Base-by-base conservation (phyloP, 768 basidiomycete genomes). In the Floccularia luteovirens region DNA sequence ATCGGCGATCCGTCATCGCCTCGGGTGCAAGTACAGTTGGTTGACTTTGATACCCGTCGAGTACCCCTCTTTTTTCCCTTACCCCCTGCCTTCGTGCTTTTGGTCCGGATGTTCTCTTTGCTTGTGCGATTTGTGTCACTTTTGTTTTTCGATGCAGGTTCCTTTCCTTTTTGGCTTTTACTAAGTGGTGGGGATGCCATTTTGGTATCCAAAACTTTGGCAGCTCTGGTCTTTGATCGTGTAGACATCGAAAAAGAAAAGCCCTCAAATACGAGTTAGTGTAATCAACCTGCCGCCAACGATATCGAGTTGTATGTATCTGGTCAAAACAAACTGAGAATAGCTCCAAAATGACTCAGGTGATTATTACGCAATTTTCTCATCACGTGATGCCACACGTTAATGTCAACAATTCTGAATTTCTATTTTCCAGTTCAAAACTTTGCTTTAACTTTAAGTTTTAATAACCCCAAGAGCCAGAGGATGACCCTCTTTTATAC, bases 1-100 rank as follows among this genome's bases (percentile, higher is more conserved):
- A 90, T 89, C 10, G 87, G 86, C 4, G 81, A 71, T 23, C 83
- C 87, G 62, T 88, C 82, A 56, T 90, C 82, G 27, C 71, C 73
- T 36, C 72, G 71, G 17, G 70, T 66, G 57, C 89, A 91, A 0
- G 71, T 59, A 62, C 88, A 90, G 48, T 73, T 67, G 5, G 62
- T 51, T 11, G 57, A 44, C 36, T 58, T 59, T 24, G 52, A 39
- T 17, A 34, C 27, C 20, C 42, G 37, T 33, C 50, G 20, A 13
- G 7, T 34, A 33, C 24, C 25, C 40, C 25, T 48, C 3, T 14
- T 41, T 36, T 45, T 55, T 11, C 31, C 27, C 44, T 48, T 50
- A 5, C 36, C 10, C 27, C 21, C 50, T 3, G 42, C 43, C 43
- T 56, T 53, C 27, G 42, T 39, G 24, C 38, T 48, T 35, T 50